Conservation (phyloP, 768 basidiomycete species). For the Termitomyces bulborhizus region DNA sequence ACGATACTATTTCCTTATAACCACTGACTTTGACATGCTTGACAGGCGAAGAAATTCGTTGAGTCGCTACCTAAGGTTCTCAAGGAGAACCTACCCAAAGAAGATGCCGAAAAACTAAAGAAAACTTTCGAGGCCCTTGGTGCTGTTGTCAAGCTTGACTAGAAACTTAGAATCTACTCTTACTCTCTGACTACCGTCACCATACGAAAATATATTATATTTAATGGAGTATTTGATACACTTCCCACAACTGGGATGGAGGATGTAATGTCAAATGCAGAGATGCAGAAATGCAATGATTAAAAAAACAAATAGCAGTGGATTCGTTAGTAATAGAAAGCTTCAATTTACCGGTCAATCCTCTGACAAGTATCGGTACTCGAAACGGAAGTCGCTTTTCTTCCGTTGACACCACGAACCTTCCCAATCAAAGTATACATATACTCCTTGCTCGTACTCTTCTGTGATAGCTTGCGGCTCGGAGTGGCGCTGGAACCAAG, state of each 20-base stretch:
- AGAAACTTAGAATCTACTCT: conserved; percentile 20
- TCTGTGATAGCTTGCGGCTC: conserved; percentile 99
- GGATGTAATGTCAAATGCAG: conserved; percentile 8
- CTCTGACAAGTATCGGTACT: conserved; percentile 92
- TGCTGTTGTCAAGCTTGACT: conserved; percentile 82
- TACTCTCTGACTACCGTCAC: conserved; percentile 4
- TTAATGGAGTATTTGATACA: conserved; percentile 17
- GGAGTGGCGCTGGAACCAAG: conserved; percentile 98
- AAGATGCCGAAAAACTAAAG: conserved; percentile 96
- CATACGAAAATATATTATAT: conserved; percentile 16
- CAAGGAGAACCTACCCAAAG: conserved; percentile 93
- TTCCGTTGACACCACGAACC: conserved; percentile 98
- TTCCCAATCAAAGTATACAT: conserved; percentile 99
- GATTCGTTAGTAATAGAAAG: not conserved
- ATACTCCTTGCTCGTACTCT: conserved; percentile 98
- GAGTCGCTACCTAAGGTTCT: conserved; percentile 89
- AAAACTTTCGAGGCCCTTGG: conserved; percentile 87
- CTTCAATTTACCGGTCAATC: conserved; percentile 45
- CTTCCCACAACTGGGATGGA: conserved; percentile 2
- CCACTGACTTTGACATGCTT: conserved; percentile 4
- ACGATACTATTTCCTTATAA: not conserved
- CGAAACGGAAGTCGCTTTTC: conserved; percentile 97
- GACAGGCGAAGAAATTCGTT: conserved; percentile 97
- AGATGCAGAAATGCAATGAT: conserved; percentile 7
- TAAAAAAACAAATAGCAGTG: not conserved